Conservation (phyloP, 495 filamentous ascomycete genomes). For the Wilcoxina mikolae region DNA sequence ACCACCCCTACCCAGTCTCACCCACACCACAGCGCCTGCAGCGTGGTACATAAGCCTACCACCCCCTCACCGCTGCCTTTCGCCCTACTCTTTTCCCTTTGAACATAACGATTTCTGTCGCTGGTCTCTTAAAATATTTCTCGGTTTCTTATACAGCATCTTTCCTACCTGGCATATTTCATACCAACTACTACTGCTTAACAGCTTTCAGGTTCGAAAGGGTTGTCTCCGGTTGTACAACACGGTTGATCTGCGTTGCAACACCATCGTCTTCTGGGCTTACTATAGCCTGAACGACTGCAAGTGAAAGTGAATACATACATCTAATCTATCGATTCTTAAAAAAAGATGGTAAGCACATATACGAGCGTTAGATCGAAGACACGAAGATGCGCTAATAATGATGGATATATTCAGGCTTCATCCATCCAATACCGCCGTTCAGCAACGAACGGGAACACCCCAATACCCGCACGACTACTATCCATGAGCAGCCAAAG, state of each 20-base stretch:
- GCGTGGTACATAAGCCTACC: slow-evolving; percentile 2
- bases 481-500: not conserved
- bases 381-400: too few relatives aligned
- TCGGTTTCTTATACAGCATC: not conserved
- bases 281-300: not conserved
- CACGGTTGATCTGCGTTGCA: not conserved
- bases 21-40: slow-evolving; percentile 1
- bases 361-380: too few relatives aligned
- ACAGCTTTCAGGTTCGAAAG: not conserved
- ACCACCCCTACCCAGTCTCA: not conserved
- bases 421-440: slow-evolving; percentile 1
- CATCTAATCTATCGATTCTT: not conserved
- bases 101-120: not conserved
- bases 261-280: not conserved
- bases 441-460: not conserved
- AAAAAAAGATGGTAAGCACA: not conserved
- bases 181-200: not conserved
- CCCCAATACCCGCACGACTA: not conserved
- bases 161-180: not conserved
- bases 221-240: not conserved
- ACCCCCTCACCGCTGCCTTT: not conserved
- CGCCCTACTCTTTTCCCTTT: not conserved
- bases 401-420: not conserved
- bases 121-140: not conserved
- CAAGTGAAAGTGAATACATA: not conserved